phyloP scores from a whole-genome alignment of 495 filamentous ascomycete species.

The Pyronema domesticum region DNA sequence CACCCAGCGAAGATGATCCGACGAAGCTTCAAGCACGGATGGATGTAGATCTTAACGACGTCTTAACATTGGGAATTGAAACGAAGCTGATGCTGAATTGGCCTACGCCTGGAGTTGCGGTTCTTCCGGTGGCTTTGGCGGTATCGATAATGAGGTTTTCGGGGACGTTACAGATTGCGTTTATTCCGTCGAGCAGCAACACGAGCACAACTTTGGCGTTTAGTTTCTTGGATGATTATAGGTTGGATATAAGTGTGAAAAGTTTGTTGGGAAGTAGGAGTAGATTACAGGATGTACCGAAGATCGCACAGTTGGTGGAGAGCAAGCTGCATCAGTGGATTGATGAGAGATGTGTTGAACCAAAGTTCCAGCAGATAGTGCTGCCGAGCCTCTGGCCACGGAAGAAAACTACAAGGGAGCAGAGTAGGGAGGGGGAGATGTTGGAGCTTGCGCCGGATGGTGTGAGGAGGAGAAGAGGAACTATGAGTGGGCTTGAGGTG shows the following conservation, averaged over 20 bases:
- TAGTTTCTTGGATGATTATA: slow-evolving; percentile 87
- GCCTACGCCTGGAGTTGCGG: slow-evolving; percentile 69
- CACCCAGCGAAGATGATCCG: slow-evolving; percentile 61
- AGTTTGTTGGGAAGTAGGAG: slow-evolving; percentile 83
- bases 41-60: slow-evolving; percentile 92
- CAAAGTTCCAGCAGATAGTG: slow-evolving; percentile 85
- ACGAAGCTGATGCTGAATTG: slow-evolving; percentile 89
- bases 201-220: slow-evolving; percentile 69
- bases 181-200: slow-evolving; percentile 45
- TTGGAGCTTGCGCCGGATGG: slow-evolving; percentile 3
- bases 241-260: slow-evolving; percentile 77
- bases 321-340: slow-evolving; percentile 87
- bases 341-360: slow-evolving; percentile 88
- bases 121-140: slow-evolving; percentile 81
- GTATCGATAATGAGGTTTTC: slow-evolving; percentile 87
- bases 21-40: slow-evolving; percentile 74
- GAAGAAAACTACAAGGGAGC: slow-evolving; percentile 57
- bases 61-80: slow-evolving; percentile 84
- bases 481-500: neutral
- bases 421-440: neutral
- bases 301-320: slow-evolving; percentile 90
- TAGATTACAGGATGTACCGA: slow-evolving; percentile 85
- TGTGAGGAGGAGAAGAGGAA: slow-evolving; percentile 1
- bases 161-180: slow-evolving; percentile 79
- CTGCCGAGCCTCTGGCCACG: slow-evolving; percentile 88